Percentiles rank a stretch among this genome's conserved stretches.
These are phyloP conservation scores for Kurtzmaniella natalensis DNA, from an alignment of 1,139 yeast species.

Conservation along the genomic window DNA sequence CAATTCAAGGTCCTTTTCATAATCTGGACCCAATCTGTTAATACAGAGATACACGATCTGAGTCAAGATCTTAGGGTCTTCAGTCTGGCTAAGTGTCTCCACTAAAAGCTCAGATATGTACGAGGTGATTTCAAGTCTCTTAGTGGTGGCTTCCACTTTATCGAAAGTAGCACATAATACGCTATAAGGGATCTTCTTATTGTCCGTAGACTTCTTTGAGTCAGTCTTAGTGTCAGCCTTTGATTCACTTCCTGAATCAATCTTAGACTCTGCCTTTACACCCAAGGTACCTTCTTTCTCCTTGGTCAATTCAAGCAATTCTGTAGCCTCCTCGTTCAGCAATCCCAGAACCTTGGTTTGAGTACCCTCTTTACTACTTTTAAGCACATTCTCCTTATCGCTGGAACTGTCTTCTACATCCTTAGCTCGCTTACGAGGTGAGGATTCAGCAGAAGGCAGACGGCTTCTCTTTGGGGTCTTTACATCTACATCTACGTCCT, in stretches of 20 bases:
- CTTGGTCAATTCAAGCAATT: conserved; percentile 20
- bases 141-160: conserved; percentile 70
- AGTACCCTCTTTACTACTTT: too few relatives aligned
- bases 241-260: conserved; percentile 10
- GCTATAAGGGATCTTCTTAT: conserved; percentile 59
- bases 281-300: too few relatives aligned
- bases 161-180: conserved; percentile 68
- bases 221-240: conserved; percentile 4
- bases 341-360: too few relatives aligned
- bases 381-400: too few relatives aligned
- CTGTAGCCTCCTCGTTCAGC: conserved; percentile 18
- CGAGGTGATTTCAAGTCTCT: conserved; percentile 75
- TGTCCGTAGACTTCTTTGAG: too few relatives aligned
- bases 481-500: not conserved
- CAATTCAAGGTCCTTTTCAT: conserved; percentile 81
- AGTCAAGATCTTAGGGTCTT: conserved; percentile 52
- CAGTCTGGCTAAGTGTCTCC: conserved; percentile 50
- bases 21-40: conserved; percentile 90
- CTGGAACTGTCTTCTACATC: not conserved
- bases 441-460: not conserved
- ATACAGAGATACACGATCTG: conserved; percentile 79
- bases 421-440: not conserved
- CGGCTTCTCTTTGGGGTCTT: not conserved
- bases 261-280: conserved; percentile 16
- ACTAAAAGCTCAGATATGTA: conserved; percentile 68